A percentile compares a stretch with the other conserved stretches of the same genome.
These are phyloP conservation scores for Myxozyma geophila DNA, from an alignment of 805 yeast genomes.

Conservation along the genomic window DNA sequence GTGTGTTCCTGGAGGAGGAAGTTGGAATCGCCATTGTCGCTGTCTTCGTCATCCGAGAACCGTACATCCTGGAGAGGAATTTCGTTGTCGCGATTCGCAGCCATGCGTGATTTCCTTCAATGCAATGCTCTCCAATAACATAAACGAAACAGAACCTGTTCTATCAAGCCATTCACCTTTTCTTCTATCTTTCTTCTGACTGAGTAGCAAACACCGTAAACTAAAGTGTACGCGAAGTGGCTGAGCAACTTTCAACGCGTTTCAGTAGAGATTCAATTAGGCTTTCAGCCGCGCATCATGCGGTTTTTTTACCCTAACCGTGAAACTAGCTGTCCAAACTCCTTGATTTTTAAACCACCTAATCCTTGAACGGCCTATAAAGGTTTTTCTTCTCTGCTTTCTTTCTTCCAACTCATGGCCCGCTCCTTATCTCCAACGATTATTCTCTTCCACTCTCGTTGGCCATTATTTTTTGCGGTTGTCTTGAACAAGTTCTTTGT, in stretches of 20 bases:
- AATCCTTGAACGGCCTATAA: not conserved
- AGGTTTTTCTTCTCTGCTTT: not conserved
- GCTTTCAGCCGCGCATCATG: too few relatives aligned
- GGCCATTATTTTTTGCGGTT: conserved; percentile 20
- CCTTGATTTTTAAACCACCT: not conserved
- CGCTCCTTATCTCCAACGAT: conserved; percentile 25
- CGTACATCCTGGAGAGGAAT: conserved; percentile 8
- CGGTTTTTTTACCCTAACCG: too few relatives aligned
- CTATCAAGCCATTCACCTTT: too few relatives aligned
- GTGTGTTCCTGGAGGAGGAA: not conserved
- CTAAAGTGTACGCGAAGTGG: too few relatives aligned
- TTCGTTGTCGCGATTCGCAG: not conserved
- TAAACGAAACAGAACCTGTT: too few relatives aligned
- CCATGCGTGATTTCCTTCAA: not conserved
- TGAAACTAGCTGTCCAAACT: too few relatives aligned
- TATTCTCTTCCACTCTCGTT: conserved; percentile 8
- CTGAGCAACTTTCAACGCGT: too few relatives aligned
- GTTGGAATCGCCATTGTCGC: not conserved
- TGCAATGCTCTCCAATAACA: not conserved
- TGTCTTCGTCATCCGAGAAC: conserved; percentile 1
- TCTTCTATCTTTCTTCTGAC: too few relatives aligned
- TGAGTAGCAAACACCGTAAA: too few relatives aligned
- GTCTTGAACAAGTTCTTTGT: conserved; percentile 14
- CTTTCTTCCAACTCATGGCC: conserved; percentile 8
- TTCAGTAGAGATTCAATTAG: too few relatives aligned